Percentiles rank a stretch among this genome's conserved stretches.
Conservation (phyloP, 495 filamentous ascomycete species). For the Talaromyces stipitatus region DNA sequence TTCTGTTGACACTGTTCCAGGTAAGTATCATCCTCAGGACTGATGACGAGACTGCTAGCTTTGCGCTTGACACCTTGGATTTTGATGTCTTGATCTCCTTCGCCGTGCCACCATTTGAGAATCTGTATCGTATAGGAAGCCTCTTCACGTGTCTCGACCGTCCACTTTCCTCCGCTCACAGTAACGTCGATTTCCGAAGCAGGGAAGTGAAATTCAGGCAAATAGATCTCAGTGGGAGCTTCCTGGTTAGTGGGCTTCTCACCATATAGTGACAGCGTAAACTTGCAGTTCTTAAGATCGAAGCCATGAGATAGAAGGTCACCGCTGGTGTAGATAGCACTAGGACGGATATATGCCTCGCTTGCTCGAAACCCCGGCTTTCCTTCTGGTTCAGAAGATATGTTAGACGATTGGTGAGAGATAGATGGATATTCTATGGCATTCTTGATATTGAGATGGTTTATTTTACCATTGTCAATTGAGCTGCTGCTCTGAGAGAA, state of each 20-base stretch:
- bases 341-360: constrained; percentile 84
- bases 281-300: constrained; percentile 67
- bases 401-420: constrained; percentile 45
- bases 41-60: constrained; percentile 28
- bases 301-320: constrained; percentile 62
- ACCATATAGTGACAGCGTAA: constrained; percentile 57
- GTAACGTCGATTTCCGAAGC: constrained; percentile 57
- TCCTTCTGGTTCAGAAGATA: constrained; percentile 43
- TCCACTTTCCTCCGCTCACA: constrained; percentile 84
- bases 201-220: constrained; percentile 93
- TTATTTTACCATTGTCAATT: constrained; percentile 48
- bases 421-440: constrained; percentile 67
- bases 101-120: constrained; percentile 84
- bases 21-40: constrained; percentile 54
- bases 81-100: constrained; percentile 72
- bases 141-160: constrained; percentile 63
- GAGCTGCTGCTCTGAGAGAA: constrained; percentile 51
- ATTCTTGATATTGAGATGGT: constrained; percentile 63
- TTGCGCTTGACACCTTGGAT: constrained; percentile 66
- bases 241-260: constrained; percentile 43
- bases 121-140: constrained; percentile 60
- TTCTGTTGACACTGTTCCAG: constrained; percentile 50
- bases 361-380: constrained; percentile 76
- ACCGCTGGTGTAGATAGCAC: constrained; percentile 69
- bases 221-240: constrained; percentile 71